Conservation (phyloP, 768 basidiomycete genomes). For the Leccinum subgranulosum region DNA sequence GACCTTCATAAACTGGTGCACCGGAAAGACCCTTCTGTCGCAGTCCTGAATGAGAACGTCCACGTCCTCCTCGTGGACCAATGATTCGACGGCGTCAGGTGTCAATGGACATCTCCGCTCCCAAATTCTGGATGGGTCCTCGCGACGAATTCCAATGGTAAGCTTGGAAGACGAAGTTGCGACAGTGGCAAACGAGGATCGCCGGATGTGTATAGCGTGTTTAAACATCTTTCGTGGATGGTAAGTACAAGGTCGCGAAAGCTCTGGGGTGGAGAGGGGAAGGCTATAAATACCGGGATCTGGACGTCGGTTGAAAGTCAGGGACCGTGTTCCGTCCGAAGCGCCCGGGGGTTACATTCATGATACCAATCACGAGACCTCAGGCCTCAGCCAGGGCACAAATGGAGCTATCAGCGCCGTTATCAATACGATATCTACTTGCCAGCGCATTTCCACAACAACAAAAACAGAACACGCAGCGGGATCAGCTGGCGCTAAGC, state of each 20-base stretch:
- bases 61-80: slow-evolving; percentile 55
- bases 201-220: slow-evolving; percentile 17
- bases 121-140: slow-evolving; percentile 81
- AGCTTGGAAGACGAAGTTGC: slow-evolving; percentile 28
- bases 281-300: slow-evolving; percentile 9
- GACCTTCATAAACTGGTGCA: slow-evolving; percentile 65
- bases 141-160: slow-evolving; percentile 62
- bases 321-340: slow-evolving; percentile 18
- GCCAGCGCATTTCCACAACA: neutral
- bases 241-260: neutral
- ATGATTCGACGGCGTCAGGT: slow-evolving; percentile 63
- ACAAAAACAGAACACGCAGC: neutral
- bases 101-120: slow-evolving; percentile 83
- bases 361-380: neutral
- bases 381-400: neutral
- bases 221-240: slow-evolving; percentile 13
- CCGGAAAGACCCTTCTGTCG: slow-evolving; percentile 66
- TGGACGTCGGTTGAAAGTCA: neutral
- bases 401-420: neutral
- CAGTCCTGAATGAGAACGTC: slow-evolving; percentile 76
- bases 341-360: neutral
- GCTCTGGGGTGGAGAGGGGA: no score
- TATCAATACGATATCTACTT: neutral
- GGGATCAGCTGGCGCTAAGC: neutral
- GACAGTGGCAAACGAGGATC: slow-evolving; percentile 22